Percentiles rank a stretch among this genome's conserved stretches.
Evolutionary conservation across 352 stramenopile genomes (phyloP).

Genomic region (Elongisporangium undulatum): DNA sequence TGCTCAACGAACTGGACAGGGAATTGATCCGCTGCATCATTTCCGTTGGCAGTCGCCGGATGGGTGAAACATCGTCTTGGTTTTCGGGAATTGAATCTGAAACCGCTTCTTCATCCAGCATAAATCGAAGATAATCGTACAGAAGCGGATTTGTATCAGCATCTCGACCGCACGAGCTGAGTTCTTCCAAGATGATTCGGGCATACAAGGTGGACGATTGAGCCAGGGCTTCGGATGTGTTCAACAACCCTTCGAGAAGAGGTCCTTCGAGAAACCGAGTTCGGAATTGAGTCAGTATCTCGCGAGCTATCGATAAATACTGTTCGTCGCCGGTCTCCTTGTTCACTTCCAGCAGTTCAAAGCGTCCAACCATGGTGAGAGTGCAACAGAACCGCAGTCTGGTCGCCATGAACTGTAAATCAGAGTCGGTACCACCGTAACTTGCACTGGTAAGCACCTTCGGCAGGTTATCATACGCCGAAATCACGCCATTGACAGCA

Average conservation of each 20-base stretch:
- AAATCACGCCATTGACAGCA: constrained; percentile 80
- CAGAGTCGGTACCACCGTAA: constrained; percentile 29
- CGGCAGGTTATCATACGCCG: constrained; percentile 70
- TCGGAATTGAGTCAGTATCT: constrained; percentile 71
- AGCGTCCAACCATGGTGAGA: constrained; percentile 75
- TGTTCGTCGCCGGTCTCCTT: constrained; percentile 33
- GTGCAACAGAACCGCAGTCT: constrained; percentile 84
- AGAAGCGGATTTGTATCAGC: constrained; percentile 73
- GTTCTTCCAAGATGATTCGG: constrained; percentile 74
- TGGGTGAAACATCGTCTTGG: constrained; percentile 2
- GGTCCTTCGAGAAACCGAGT: constrained; percentile 64
- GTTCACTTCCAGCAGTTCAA: constrained; percentile 48
- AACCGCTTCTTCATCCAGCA: constrained; percentile 31
- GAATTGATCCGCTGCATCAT: constrained; percentile 79
- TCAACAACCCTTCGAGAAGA: constrained; percentile 59
- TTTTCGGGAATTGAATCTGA: constrained; percentile 7
- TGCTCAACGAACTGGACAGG: constrained; percentile 71
- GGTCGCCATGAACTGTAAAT: constrained; percentile 53
- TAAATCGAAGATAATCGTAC: constrained; percentile 72
- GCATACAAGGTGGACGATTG: constrained; percentile 71
- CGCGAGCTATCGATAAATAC: constrained; percentile 61
- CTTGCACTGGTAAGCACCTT: constrained; percentile 44
- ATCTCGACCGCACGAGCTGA: constrained; percentile 64
- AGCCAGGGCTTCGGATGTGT: constrained; percentile 61
- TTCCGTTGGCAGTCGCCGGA: constrained; percentile 57